Evolutionary conservation across 805 yeast genomes (phyloP).

Genomic region (Metschnikowia drakensbergensis): DNA sequence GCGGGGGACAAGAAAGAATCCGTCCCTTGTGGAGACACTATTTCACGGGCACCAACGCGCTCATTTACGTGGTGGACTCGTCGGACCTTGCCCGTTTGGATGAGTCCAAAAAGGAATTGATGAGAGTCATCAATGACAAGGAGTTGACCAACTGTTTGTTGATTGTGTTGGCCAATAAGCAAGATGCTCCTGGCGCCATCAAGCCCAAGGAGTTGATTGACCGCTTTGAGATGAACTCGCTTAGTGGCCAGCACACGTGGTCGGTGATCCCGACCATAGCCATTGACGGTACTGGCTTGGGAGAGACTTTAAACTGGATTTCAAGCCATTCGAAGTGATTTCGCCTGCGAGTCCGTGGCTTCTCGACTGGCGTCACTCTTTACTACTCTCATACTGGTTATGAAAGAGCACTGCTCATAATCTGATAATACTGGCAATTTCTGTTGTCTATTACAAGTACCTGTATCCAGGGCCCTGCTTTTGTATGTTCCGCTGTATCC

Average conservation of each 20-base stretch:
- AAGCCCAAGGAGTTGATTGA: conserved; percentile 80
- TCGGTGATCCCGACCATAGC: conserved; percentile 91
- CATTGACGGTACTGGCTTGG: conserved; percentile 82
- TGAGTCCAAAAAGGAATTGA: conserved; percentile 74
- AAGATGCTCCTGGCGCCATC: conserved; percentile 68
- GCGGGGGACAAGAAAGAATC: conserved; percentile 92
- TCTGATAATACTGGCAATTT: not conserved
- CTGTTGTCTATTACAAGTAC: not conserved
- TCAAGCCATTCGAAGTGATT: conserved; percentile 50
- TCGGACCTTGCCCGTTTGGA: conserved; percentile 68
- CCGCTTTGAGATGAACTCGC: conserved; percentile 56
- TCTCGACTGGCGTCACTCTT: not conserved
- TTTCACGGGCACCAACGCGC: conserved; percentile 87
- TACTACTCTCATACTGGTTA: conserved; percentile 10
- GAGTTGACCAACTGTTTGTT: conserved; percentile 78
- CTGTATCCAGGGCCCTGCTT: not conserved
- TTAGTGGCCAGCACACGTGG: conserved; percentile 70
- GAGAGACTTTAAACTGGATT: conserved; percentile 86
- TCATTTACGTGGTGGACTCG: conserved; percentile 86
- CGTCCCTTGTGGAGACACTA: conserved; percentile 95
- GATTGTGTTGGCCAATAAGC: conserved; percentile 86
- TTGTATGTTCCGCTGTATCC: not conserved
- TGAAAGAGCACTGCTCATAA: conserved; percentile 2
- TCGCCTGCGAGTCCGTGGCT: not conserved
- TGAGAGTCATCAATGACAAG: conserved; percentile 74